phyloP scores from a whole-genome alignment of 257 asterid genomes.

The Ajuga chamaepitys region DNA sequence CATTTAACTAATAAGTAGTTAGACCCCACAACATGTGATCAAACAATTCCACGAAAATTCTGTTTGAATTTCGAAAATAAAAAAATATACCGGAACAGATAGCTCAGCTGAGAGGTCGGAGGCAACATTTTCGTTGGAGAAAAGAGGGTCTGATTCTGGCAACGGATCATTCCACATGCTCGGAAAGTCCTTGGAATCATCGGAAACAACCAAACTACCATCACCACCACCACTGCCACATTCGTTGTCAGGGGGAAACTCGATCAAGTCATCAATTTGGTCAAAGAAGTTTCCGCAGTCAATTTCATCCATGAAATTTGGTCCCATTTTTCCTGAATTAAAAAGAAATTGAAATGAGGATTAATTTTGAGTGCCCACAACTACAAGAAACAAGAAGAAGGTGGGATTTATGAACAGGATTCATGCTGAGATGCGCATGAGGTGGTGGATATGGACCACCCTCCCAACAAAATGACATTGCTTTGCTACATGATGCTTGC shows the following conservation, averaged over 20 bases:
- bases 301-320: slow-evolving; percentile 54
- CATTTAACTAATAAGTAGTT: neutral
- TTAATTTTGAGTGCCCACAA: neutral
- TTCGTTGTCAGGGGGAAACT: slow-evolving; percentile 69
- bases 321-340: slow-evolving; percentile 40
- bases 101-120: slow-evolving; percentile 66
- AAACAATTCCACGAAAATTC: neutral
- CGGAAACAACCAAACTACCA: slow-evolving; percentile 28
- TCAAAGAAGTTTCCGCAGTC: slow-evolving; percentile 81
- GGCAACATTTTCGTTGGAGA: slow-evolving; percentile 30
- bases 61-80: slow-evolving; percentile 19
- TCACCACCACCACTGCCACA: slow-evolving; percentile 16
- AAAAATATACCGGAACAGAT: slow-evolving; percentile 90
- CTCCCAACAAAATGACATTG: slow-evolving; percentile 9
- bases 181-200: slow-evolving; percentile 44
- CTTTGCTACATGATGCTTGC: slow-evolving; percentile 18
- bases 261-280: slow-evolving; percentile 78
- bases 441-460: neutral
- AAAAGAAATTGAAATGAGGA: neutral
- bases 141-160: slow-evolving; percentile 44
- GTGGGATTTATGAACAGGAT: neutral
- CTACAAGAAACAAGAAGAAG: neutral
- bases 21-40: slow-evolving; percentile 5
- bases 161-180: slow-evolving; percentile 60
- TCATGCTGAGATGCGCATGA: slow-evolving; percentile 26